Base-by-base conservation (phyloP, 805 yeast species). In the Priceomyces fermenticarens region DNA sequence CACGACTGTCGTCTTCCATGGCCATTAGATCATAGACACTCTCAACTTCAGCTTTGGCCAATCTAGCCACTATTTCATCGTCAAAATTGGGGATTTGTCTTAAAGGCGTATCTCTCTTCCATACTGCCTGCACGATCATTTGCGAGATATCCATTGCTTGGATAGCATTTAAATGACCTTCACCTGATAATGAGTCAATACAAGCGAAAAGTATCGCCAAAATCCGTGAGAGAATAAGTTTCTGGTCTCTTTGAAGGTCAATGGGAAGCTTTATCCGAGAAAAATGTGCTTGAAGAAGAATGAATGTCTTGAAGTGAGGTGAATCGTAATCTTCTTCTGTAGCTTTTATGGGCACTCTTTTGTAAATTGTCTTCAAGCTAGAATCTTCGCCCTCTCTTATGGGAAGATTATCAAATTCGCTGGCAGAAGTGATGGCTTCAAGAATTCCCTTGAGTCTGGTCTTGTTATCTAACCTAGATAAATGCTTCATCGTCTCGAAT, bases 91-190 rank as follows among this genome's bases (percentile, higher is more conserved):
- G 99, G 28, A 91, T 70, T 61, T 91, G 99, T 51, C 77, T 78
- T 53, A 91, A 71, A 2, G 93, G 83, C 36, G 78, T 77, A 41
- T 86, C 96, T 6, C 80, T 70, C 48, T 80, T 86, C 95, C 96
- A 88, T 17, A 86, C 67, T 0, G 85, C 95, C 58, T 91, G 98
- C 1, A 84, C 78, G 5, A 88, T 63, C 95, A 88, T 86, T 57
- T 93, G 99, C 1, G 85, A 75, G 38, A 89, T 57, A 56, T 93
- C 97, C 86, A 93, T 86, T 0, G 88, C 91, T 34, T 76, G 73
- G 48, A 88, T 72, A 0, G 95, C 89, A 57, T 81, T 85, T 53
- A 90, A 63, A 48, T 75, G 70, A 0, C 97, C 97, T 44, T 88
- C 88, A 48, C 88, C 78, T 0, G 96, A 81, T 30, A 89, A 64